Percentiles rank a stretch among this genome's conserved stretches.
Evolutionary conservation across 179 eudicot species (phyloP).

Genomic region (Patellifolia procumbens): DNA sequence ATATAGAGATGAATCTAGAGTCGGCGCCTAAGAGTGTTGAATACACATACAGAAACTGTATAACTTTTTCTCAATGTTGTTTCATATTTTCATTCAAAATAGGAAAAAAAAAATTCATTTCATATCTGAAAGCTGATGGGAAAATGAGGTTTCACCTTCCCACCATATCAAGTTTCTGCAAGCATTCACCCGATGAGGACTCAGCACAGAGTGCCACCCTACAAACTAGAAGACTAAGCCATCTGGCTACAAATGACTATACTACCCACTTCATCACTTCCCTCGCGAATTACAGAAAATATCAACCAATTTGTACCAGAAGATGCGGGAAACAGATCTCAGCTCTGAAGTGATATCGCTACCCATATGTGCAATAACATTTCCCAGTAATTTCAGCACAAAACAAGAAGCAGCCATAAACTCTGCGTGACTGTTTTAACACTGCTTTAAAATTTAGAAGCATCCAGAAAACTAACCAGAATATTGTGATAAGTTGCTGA

Average conservation of each 20-base stretch:
- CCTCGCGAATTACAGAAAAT: background rate
- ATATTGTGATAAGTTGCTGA: slow-evolving; percentile 61
- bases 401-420: background rate
- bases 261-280: background rate
- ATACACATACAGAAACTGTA: background rate
- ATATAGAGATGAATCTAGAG: background rate
- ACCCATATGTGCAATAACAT: background rate
- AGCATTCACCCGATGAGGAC: background rate
- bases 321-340: background rate
- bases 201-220: background rate
- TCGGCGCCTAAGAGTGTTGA: background rate
- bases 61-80: background rate
- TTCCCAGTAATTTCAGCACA: background rate
- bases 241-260: background rate
- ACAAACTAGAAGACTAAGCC: background rate
- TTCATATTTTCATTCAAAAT: no score
- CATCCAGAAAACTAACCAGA: slow-evolving; percentile 44
- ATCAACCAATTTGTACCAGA: background rate
- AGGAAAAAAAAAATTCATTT: no score
- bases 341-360: background rate
- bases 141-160: background rate
- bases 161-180: background rate
- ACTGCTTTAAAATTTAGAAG: background rate
- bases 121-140: background rate
- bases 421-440: background rate